These are phyloP conservation scores for Coix lacrymajobi DNA, from an alignment of 176 grass and related monocot genomes.

Conservation along the genomic window DNA sequence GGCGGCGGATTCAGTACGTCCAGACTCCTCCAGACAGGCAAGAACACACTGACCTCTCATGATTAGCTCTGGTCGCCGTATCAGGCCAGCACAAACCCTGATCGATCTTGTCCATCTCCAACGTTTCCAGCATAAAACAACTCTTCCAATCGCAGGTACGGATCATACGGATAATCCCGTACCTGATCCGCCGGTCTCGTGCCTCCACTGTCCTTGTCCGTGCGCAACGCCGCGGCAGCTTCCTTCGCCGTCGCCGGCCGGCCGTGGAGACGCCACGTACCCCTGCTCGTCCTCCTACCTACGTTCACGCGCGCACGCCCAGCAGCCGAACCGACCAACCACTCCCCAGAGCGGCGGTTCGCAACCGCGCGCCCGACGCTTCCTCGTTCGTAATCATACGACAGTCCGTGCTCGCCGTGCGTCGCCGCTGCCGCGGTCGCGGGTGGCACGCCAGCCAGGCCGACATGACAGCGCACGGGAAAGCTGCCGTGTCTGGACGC, in stretches of 20 bases:
- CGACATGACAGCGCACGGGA: constrained; percentile 18
- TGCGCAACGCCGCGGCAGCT: constrained; percentile 15
- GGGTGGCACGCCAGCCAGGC: constrained; percentile 35
- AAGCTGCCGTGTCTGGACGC: background rate
- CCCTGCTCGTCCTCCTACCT: too few species aligned
- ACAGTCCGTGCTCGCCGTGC: background rate
- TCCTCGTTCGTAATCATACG: constrained; percentile 6
- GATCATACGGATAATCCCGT: background rate
- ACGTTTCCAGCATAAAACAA: too few species aligned
- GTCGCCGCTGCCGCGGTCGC: background rate
- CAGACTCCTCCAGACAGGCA: too few species aligned
- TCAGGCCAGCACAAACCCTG: too few species aligned
- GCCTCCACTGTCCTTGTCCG: too few species aligned
- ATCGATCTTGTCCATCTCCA: too few species aligned
- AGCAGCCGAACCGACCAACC: background rate
- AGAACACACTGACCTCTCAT: too few species aligned
- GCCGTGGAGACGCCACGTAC: background rate
- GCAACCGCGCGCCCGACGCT: background rate
- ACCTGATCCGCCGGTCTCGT: too few species aligned
- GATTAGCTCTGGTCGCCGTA: too few species aligned
- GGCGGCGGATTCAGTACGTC: too few species aligned
- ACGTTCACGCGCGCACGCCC: background rate
- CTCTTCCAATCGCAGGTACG: background rate
- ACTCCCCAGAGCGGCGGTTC: background rate
- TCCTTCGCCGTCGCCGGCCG: background rate